phyloP scores from a whole-genome alignment of 73 alveolate genomes.

The Symbiodinium pilosum region DNA sequence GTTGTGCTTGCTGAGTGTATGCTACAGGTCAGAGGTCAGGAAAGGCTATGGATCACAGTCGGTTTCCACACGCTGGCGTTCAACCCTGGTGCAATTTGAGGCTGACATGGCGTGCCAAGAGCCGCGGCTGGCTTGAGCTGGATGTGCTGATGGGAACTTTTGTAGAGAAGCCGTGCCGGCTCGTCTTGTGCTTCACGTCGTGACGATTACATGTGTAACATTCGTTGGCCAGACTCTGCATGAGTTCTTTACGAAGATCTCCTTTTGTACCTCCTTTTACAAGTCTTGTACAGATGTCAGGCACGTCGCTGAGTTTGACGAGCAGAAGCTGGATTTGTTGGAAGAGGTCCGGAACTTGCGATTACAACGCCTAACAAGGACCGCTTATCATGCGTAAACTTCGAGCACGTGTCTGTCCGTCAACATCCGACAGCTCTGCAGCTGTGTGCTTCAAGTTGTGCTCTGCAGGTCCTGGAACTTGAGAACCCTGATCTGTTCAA shows the following conservation, averaged over 20 bases:
- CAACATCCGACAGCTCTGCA: neutral
- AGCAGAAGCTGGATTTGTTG: conserved; percentile 53
- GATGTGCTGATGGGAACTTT: conserved; percentile 94
- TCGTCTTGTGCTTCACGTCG: neutral
- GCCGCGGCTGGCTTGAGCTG: conserved; percentile 93
- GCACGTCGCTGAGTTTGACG: conserved; percentile 74
- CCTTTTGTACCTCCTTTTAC: no score
- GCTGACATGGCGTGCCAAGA: conserved; percentile 84
- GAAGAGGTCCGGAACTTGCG: conserved; percentile 20
- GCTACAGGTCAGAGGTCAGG: neutral
- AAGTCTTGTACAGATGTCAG: neutral
- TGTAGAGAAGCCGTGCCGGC: conserved; percentile 49
- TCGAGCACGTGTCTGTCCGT: no score
- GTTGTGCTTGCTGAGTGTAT: neutral
- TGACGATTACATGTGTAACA: neutral
- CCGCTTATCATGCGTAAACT: neutral
- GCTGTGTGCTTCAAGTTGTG: neutral
- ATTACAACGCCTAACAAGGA: neutral
- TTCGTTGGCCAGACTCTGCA: neutral
- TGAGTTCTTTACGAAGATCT: no score
- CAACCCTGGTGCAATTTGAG: neutral
- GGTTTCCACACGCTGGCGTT: neutral
- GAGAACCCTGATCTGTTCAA: conserved; percentile 91
- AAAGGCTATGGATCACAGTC: neutral
- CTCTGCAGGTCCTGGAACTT: conserved; percentile 47